Evolutionary conservation across 1,284 basidiomycete species (phyloP), one percentile per base, ranked within the genome.

Genomic region (Sanghuangporus weigelae): DNA sequence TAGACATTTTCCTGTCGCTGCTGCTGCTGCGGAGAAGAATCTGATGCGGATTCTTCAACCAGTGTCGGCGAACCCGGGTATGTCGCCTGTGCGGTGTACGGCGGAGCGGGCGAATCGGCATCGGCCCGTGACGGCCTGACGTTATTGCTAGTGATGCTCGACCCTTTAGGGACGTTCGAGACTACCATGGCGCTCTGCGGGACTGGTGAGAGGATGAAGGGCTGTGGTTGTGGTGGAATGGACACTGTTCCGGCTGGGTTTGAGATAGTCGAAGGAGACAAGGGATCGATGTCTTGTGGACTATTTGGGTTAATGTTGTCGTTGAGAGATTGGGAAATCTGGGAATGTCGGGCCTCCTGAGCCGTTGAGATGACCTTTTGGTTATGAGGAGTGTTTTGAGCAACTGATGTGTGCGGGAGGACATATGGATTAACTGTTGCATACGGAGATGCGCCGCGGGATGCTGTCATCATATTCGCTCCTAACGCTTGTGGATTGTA

Each of bases 401-500:
- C 12, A 12, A 16, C 35, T 10, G 39, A 26, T 26, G 21, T 23
- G 23, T 36, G 7, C 2, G 44, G 61, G 26, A 55, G 19, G 40
- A 63, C 44, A 16, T 51, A 59, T 58, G 57, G 56, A 21, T 59
- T 40, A 31, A 53, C 56, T n/a, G 44, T 48, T 6, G n/a, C 50
- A 31, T 50, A 38, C 11, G 48, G 26, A 14, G 35, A 19, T 21
- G 16, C 23, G 10, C 31, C 44, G 38, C 38, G 60, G 2, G 40
- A 38, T 35, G 60, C 42, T 38, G 39, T 12, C 12, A 38, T 19
- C 7, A 19, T 16, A 35, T 59, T 64, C 46, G 49, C 57, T 31
- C 57, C 58, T 7, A 64, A 7, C 48, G 63, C 63, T 39, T 26
- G 19, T 16, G 38, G 19, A 21, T 59, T 64, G 23, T 64, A 64